Percentiles rank a stretch among this genome's conserved stretches.
phyloP scores from a whole-genome alignment of 345 rosid genomes.

The Hibiscus mutabilis region DNA sequence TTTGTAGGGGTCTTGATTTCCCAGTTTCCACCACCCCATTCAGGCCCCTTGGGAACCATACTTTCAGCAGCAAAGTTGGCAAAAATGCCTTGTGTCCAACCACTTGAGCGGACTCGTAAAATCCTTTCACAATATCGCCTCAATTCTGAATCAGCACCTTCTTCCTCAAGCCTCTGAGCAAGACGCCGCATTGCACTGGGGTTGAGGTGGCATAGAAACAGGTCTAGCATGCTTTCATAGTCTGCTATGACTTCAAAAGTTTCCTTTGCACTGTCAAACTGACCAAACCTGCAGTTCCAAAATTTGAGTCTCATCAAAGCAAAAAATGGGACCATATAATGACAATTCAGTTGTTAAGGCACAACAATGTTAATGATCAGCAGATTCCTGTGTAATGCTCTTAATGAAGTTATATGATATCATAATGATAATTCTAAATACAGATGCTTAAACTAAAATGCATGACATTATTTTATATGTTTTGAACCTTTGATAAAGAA shows the following conservation, averaged over 20 bases:
- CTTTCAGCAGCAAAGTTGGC: constrained; percentile 99
- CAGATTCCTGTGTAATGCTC: neutral
- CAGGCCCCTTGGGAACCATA: constrained; percentile 97
- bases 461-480: neutral
- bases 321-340: constrained; percentile 2
- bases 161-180: constrained; percentile 96
- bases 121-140: constrained; percentile 93
- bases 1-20: constrained; percentile 88
- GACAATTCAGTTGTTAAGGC: neutral
- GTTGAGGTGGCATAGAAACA: constrained; percentile 94
- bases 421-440: neutral
- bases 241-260: constrained; percentile 96
- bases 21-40: constrained; percentile 99
- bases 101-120: constrained; percentile 83
- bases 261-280: constrained; percentile 93
- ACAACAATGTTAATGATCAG: neutral
- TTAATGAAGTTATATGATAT: neutral
- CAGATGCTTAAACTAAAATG: neutral
- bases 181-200: constrained; percentile 99
- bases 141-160: constrained; percentile 70
- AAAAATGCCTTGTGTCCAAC: constrained; percentile 98
- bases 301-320: constrained; percentile 7
- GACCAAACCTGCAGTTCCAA: constrained; percentile 73
- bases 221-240: constrained; percentile 88
- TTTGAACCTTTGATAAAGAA: neutral